Evolutionary conservation across 768 basidiomycete species (phyloP).

Genomic region (Sporobolomyces phaffii): DNA sequence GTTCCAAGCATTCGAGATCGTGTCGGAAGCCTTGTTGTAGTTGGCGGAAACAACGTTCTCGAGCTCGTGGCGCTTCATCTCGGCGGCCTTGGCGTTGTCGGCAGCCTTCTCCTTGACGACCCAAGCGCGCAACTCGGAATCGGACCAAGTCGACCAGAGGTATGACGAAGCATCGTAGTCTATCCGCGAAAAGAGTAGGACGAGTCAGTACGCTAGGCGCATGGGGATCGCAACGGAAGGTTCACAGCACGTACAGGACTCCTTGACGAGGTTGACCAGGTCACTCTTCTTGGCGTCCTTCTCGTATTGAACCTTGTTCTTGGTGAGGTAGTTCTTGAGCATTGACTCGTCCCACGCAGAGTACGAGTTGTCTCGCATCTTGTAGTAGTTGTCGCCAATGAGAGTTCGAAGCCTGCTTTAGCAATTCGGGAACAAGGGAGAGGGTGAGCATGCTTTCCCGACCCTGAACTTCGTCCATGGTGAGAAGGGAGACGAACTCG

Average conservation of each 20-base stretch:
- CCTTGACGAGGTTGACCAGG: slow-evolving; percentile 20
- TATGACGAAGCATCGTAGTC: slow-evolving; percentile 29
- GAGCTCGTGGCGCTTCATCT: slow-evolving; percentile 64
- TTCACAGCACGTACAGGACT: no score
- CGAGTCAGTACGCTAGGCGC: no score
- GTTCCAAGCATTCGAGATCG: slow-evolving; percentile 63
- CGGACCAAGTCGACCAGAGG: slow-evolving; percentile 42
- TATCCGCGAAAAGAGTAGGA: not conserved
- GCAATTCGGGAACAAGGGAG: slow-evolving; percentile 32
- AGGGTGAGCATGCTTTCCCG: not conserved
- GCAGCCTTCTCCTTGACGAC: slow-evolving; percentile 38
- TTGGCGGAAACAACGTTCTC: slow-evolving; percentile 63
- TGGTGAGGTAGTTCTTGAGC: slow-evolving; percentile 70
- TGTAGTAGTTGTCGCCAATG: slow-evolving; percentile 49
- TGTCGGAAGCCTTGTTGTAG: slow-evolving; percentile 58
- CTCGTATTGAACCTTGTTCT: slow-evolving; percentile 62
- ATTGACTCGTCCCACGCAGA: slow-evolving; percentile 70
- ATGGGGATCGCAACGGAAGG: no score
- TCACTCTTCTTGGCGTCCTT: slow-evolving; percentile 29
- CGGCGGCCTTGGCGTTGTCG: slow-evolving; percentile 18
- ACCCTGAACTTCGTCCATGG: not conserved
- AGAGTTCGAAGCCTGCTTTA: slow-evolving; percentile 46
- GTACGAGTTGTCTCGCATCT: slow-evolving; percentile 47
- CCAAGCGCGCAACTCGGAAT: slow-evolving; percentile 39
- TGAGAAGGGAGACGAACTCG: slow-evolving; percentile 20